Percentiles rank a stretch among this genome's conserved stretches.
These are phyloP conservation scores for Botryobasidium botryosum DNA, from an alignment of 768 basidiomycete species.

Conservation along the genomic window DNA sequence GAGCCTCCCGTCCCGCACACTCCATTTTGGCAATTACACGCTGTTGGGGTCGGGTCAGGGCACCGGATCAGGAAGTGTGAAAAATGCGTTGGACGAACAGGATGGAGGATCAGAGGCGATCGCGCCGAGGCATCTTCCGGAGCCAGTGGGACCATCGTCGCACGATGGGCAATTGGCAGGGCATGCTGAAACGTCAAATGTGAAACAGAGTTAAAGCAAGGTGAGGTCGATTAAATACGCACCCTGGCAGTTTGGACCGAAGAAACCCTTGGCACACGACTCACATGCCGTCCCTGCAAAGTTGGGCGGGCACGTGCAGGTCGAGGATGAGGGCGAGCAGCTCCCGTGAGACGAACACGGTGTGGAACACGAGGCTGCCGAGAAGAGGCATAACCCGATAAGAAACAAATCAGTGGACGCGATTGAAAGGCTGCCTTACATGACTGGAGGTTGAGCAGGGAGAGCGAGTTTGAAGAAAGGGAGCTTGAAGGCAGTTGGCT, in stretches of 20 bases:
- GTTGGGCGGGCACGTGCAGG: constrained; percentile 53
- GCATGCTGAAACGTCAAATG: constrained; percentile 27
- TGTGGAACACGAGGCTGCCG: constrained; percentile 50
- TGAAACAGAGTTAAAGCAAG: neutral
- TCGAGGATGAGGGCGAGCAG: constrained; percentile 47
- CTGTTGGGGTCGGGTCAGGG: too few species aligned
- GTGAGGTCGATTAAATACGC: neutral
- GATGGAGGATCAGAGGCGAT: constrained; percentile 35
- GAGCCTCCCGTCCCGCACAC: constrained; percentile 48
- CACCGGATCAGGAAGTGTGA: too few species aligned
- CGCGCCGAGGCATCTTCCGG: constrained; percentile 49
- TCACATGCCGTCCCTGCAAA: constrained; percentile 73
- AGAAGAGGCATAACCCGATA: too few species aligned
- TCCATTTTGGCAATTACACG: constrained; percentile 75
- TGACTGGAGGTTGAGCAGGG: too few species aligned
- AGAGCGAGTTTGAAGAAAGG: too few species aligned
- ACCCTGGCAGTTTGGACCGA: constrained; percentile 47
- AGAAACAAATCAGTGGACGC: too few species aligned
- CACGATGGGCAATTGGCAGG: constrained; percentile 51
- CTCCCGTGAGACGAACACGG: constrained; percentile 56
- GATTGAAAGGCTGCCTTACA: too few species aligned
- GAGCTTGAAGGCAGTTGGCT: too few species aligned
- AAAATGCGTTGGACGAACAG: too few species aligned
- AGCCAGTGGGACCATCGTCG: constrained; percentile 64
- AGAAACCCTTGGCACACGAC: constrained; percentile 54